Percentiles rank a stretch among this genome's conserved stretches.
Conservation (phyloP, 75 land plant species). For the Pinus albicaulis region DNA sequence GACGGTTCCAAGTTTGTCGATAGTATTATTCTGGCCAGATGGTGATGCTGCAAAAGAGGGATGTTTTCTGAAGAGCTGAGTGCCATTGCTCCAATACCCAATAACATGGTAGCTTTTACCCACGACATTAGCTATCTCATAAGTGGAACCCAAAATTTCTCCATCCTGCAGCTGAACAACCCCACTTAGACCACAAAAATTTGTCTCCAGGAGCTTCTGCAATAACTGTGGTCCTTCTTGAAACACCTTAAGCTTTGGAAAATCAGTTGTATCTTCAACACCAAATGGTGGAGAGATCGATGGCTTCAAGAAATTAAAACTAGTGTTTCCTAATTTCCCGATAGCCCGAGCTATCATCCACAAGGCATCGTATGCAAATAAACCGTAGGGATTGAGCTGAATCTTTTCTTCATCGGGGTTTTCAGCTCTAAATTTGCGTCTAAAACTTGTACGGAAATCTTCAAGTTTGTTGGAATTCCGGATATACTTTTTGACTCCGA, state of each 20-base stretch:
- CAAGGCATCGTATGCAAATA: conserved; percentile 56
- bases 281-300: no score
- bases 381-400: conserved; percentile 14
- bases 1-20: conserved; percentile 5
- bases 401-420: not conserved
- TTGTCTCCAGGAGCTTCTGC: not conserved
- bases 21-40: not conserved
- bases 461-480: conserved; percentile 23
- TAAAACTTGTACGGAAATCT: conserved; percentile 27
- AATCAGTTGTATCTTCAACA: not conserved
- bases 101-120: not conserved
- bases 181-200: conserved; percentile 13
- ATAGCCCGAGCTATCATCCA: conserved; percentile 18
- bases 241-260: conserved; percentile 6
- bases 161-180: not conserved
- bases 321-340: no score
- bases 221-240: conserved; percentile 14
- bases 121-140: conserved; percentile 4
- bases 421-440: conserved; percentile 8
- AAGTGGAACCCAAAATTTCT: not conserved
- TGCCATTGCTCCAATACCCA: not conserved
- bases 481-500: conserved; percentile 39
- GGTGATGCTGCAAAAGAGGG: not conserved
- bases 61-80: not conserved
- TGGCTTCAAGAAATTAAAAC: no score